Conservation (phyloP, 805 yeast genomes). For the Zygotorulaspora florentina region DNA sequence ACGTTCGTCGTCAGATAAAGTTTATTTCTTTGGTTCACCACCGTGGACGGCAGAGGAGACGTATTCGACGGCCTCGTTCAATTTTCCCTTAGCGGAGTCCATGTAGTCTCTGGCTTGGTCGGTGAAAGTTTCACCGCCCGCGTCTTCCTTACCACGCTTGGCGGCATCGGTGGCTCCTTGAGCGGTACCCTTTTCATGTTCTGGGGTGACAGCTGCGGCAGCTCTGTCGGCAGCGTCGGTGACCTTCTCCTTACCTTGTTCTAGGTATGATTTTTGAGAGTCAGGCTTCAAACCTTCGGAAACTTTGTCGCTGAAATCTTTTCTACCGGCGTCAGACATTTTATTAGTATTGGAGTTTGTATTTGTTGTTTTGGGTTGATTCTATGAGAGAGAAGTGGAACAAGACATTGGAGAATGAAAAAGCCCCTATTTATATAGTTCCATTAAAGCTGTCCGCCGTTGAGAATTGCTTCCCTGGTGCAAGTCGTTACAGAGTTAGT, state of each 20-base stretch:
- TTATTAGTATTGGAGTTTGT: constrained; percentile 13
- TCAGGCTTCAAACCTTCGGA: constrained; percentile 68
- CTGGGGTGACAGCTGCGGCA: constrained; percentile 59
- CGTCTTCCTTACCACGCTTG: constrained; percentile 52
- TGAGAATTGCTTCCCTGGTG: background rate
- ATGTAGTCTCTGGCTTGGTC: constrained; percentile 57
- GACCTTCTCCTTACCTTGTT: constrained; percentile 66
- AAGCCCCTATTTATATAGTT: constrained; percentile 5
- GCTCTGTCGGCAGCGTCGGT: constrained; percentile 64
- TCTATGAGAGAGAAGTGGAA: background rate
- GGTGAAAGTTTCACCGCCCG: constrained; percentile 41
- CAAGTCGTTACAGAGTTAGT: no score
- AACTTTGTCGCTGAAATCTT: constrained; percentile 64
- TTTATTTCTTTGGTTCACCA: constrained; percentile 41
- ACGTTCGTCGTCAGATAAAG: constrained; percentile 22
- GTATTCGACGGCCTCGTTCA: constrained; percentile 42
- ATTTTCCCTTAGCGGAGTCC: constrained; percentile 51
- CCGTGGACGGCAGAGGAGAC: constrained; percentile 52
- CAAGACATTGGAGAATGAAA: background rate
- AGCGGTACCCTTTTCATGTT: constrained; percentile 59
- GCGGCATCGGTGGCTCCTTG: constrained; percentile 67
- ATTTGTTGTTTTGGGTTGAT: constrained; percentile 1
- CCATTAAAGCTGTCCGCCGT: background rate
- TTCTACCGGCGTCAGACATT: constrained; percentile 64
- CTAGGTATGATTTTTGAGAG: constrained; percentile 55